Evolutionary conservation across 805 yeast species (phyloP).

Genomic region (Candida qinlingensis): DNA sequence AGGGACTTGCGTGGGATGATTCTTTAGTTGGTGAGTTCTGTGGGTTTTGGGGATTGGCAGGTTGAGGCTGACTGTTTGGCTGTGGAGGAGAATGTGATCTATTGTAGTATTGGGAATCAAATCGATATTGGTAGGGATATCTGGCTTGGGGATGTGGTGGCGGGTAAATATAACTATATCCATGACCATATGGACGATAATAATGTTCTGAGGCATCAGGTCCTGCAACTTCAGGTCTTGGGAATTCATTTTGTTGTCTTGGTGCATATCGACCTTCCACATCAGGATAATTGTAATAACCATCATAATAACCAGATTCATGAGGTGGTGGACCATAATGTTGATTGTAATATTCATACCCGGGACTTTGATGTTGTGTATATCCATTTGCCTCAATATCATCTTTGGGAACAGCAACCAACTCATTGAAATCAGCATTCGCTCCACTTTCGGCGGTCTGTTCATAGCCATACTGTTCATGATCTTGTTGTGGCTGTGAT

Average conservation of each 20-base stretch:
- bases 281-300: too few relatives aligned
- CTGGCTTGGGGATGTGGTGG: neutral
- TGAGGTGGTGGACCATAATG: neutral
- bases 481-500: neutral
- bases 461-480: neutral
- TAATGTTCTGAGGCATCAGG: neutral
- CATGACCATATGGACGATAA: neutral
- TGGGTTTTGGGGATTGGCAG: neutral
- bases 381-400: neutral
- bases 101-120: neutral
- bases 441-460: slow-evolving; percentile 7
- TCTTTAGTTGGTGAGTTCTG: too few relatives aligned
- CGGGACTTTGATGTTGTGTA: neutral
- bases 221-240: too few relatives aligned
- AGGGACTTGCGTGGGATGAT: too few relatives aligned
- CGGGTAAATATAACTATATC: neutral
- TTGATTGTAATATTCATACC: neutral
- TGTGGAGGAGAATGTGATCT: neutral
- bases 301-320: neutral
- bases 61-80: neutral
- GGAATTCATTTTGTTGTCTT: too few relatives aligned
- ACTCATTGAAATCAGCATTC: neutral
- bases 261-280: too few relatives aligned
- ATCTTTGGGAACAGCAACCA: neutral
- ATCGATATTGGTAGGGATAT: neutral